Base-by-base conservation (phyloP, 345 rosid genomes). In the Sonneratia caseolaris region DNA sequence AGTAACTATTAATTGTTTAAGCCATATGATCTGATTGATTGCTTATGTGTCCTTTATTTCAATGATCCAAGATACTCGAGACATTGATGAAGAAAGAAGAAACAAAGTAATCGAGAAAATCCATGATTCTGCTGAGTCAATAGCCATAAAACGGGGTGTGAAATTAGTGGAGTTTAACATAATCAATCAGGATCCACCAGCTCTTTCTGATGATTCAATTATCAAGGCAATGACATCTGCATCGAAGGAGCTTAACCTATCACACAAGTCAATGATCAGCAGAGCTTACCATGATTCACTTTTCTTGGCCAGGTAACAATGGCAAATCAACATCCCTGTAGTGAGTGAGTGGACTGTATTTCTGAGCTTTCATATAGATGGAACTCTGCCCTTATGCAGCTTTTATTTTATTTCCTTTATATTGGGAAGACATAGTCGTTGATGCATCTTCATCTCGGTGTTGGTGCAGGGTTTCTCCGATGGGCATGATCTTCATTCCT, bases 401-500 rank as follows among this genome's bases (percentile, higher is more conserved):
- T 69, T 18, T 59, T 55, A 2, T 67, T 36, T 27, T 13, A 16
- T 36, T n/a, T 62, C 49, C 51, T 51, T 22, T 27, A 19, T 65
- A 7, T 40, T 24, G 19, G 13, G 5, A 67, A 38, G 65, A 38
- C 59, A 56, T 35, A 24, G 64, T 35, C 43, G 57, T 76, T 77
- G 43, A 76, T 49, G 49, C 61, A 38, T 72, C 15, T 43, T 66
- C 27, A 59, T 71, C 69, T 70, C 65, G 69, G 73, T 79, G 77
- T 70, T 61, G 69, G 73, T 79, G 77, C 90, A 94, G 98, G 88
- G 75, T 87, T 74, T 87, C 91, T 76, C 96, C 96, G 5, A 94
- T 91, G 98, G 98, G 97, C 81, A 94, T 94, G 96, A 80, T 91
- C 74, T 94, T 94, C 81, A 94, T 91, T 76, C 98, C 98, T 13